phyloP scores from a whole-genome alignment of 768 basidiomycete genomes.

The Nidula microcarpa region DNA sequence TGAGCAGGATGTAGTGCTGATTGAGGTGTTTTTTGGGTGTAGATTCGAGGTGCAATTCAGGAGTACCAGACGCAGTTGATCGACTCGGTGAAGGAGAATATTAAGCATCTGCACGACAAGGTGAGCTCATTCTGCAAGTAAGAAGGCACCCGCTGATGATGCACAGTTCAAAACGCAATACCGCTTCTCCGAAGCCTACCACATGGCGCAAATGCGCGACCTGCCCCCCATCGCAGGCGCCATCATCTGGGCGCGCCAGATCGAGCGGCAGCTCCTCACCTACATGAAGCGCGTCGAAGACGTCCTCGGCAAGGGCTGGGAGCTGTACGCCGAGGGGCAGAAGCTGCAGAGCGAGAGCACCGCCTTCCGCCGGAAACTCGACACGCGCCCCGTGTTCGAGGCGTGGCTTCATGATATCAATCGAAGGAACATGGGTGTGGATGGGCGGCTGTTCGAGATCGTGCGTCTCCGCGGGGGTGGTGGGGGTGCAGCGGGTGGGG shows the following conservation, averaged over 20 bases:
- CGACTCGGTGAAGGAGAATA: conserved; percentile 98
- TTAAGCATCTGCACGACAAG: conserved; percentile 92
- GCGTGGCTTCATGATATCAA: conserved; percentile 98
- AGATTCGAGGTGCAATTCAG: conserved; percentile 98
- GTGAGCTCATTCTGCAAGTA: conserved; percentile 24
- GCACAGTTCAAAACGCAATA: conserved; percentile 91
- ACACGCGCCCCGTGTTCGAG: conserved; percentile 90
- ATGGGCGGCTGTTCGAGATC: conserved; percentile 91
- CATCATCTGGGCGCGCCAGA: conserved; percentile 99
- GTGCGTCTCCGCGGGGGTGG: conserved; percentile 51
- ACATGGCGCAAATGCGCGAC: conserved; percentile 99
- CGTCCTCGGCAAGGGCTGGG: conserved; percentile 97
- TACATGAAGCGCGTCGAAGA: conserved; percentile 99
- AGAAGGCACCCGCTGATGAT: background rate
- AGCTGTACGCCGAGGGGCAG: conserved; percentile 98
- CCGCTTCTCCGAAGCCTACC: conserved; percentile 91
- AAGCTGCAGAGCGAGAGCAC: conserved; percentile 89
- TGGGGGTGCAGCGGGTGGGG: conserved; percentile 1
- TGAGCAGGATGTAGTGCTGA: too few relatives aligned
- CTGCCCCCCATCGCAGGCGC: conserved; percentile 97
- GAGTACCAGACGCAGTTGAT: conserved; percentile 99
- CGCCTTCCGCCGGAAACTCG: conserved; percentile 94
- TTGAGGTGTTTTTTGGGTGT: background rate
- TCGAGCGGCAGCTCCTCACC: conserved; percentile 89
- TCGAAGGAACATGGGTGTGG: conserved; percentile 86